Percentiles rank a stretch among this genome's conserved stretches.
These are phyloP conservation scores for Penicillium polonicum DNA, from an alignment of 2,329 filamentous ascomycete species.

Conservation along the genomic window DNA sequence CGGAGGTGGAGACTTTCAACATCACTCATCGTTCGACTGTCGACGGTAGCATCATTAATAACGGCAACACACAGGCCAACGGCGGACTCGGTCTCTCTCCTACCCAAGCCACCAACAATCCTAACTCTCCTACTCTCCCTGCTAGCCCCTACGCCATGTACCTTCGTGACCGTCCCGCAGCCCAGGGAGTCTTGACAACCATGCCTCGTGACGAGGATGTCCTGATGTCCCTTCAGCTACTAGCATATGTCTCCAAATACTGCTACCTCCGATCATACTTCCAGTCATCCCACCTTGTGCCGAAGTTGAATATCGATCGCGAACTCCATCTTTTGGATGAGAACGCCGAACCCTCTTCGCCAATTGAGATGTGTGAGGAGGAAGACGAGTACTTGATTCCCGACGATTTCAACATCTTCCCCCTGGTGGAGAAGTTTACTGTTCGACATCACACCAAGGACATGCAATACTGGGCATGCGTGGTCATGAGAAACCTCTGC, in stretches of 20 bases:
- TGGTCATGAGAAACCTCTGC: conserved; percentile 98
- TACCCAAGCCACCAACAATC: conserved; percentile 58
- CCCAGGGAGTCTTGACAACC: conserved; percentile 74
- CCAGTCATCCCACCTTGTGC: conserved; percentile 89
- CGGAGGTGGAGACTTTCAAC: conserved; percentile 87
- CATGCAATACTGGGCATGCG: conserved; percentile 99
- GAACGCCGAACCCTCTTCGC: conserved; percentile 50
- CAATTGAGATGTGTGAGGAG: conserved; percentile 51
- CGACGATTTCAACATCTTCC: conserved; percentile 98
- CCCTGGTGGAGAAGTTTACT: conserved; percentile 96
- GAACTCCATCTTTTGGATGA: conserved; percentile 79
- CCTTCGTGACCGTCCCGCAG: conserved; percentile 69
- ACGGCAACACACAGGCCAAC: conserved; percentile 64
- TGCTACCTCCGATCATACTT: conserved; percentile 95
- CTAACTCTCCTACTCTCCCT: conserved; percentile 71
- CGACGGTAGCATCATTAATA: conserved; percentile 76
- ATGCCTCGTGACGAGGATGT: conserved; percentile 98
- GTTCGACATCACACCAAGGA: conserved; percentile 91
- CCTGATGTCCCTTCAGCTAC: conserved; percentile 91
- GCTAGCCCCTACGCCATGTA: conserved; percentile 75
- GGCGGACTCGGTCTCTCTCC: conserved; percentile 72
- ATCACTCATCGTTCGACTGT: conserved; percentile 82
- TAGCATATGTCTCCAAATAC: conserved; percentile 98
- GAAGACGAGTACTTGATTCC: conserved; percentile 86
- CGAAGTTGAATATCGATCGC: conserved; percentile 82